Evolutionary conservation across 495 filamentous ascomycete species (phyloP), one percentile per base, ranked within the genome.

Genomic region (Acidiella bohemica): DNA sequence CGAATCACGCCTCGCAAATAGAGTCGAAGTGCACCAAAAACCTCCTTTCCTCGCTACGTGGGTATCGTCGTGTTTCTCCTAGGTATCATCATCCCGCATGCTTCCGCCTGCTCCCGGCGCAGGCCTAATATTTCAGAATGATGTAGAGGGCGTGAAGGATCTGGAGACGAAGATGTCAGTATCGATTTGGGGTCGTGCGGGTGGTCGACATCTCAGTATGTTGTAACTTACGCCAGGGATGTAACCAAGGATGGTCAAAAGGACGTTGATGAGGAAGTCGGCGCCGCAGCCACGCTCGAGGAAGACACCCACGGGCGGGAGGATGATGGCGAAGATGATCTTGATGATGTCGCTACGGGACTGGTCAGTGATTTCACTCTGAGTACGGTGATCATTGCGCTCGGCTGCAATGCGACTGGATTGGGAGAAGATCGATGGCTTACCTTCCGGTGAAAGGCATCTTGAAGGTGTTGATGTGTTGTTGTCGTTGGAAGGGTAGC

Each of bases 231-330:
- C 32, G 34, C 45, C 54, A 19, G 61, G 63, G 49, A 64, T 62
- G 46, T 59, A 65, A 54, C 66, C 79, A 56, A 95, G 70, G 51
- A 87, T 75, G 34, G 83, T 90, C 57, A 93, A 66, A 49, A 79
- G 68, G 64, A 93, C 76, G 68, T 90, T 93, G 71, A 93, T 85
- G 52, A 81, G 63, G 48, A 93, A 66, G 54, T 92, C 82, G 54
- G 75, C 71, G 59, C 75, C 72, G 65, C 81, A 86, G 56, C 86
- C 86, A 27, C 78, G 75, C 69, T 90, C 81, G 42, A 93, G 73
- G 71, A 93, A 92, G 58, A 93, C 87, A 60, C 84, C 84, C 24
- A 93, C 68, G 48, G 87, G 87, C 27, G 87, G 87, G 36, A 92
- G 68, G 67, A 92, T 63, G 66, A 92, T 67, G 65, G 84, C 80